Evolutionary conservation across 805 yeast species (phyloP).

Genomic region (Zygotorulaspora sp.): DNA sequence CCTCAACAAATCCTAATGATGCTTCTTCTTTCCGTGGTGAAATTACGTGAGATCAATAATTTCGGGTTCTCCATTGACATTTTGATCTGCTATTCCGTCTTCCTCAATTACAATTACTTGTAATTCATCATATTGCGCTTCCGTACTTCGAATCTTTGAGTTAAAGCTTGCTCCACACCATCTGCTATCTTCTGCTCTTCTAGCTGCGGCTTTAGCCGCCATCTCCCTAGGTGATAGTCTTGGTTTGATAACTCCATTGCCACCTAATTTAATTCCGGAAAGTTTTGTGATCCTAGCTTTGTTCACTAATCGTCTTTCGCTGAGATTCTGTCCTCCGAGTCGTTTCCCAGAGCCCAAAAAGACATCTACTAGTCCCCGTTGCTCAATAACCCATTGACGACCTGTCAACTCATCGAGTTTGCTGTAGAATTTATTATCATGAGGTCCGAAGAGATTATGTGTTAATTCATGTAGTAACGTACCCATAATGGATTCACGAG

Average conservation of each 20-base stretch:
- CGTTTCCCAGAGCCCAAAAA: constrained; percentile 33
- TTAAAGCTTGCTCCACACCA: constrained; percentile 21
- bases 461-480: constrained; percentile 86
- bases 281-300: constrained; percentile 8
- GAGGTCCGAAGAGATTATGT: constrained; percentile 78
- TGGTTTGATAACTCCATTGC: not conserved
- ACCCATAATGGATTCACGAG: constrained; percentile 64
- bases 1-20: no score
- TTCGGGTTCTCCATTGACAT: not conserved
- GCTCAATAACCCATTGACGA: constrained; percentile 40
- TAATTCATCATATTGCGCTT: constrained; percentile 18
- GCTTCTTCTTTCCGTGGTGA: no score
- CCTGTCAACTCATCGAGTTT: constrained; percentile 57
- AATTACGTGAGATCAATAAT: not conserved
- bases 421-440: constrained; percentile 64
- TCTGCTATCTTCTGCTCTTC: constrained; percentile 24
- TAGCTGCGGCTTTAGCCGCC: constrained; percentile 34
- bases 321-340: constrained; percentile 18
- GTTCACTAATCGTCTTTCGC: constrained; percentile 2
- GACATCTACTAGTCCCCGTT: constrained; percentile 28
- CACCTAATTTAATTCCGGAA: constrained; percentile 14
- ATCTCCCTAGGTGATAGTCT: constrained; percentile 26
- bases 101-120: constrained; percentile 19
- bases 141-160: constrained; percentile 7
- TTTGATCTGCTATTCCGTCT: constrained; percentile 7